Conservation (phyloP, 208 protist genomes). For the Trypanosoma brucei region DNA sequence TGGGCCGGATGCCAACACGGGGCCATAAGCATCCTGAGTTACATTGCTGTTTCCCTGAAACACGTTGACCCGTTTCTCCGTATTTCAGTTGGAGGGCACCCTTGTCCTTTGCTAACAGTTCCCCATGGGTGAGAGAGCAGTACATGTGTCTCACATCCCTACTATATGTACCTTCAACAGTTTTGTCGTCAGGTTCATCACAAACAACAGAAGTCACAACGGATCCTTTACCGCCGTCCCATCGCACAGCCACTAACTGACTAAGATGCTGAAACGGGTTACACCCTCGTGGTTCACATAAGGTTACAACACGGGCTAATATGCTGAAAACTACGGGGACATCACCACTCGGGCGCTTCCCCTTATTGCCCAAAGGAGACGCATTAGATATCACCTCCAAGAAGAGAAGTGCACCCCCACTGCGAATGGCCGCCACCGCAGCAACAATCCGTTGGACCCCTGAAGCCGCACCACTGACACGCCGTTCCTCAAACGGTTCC, state of each 20-base stretch:
- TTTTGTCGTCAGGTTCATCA: neutral
- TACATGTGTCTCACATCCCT: too few species aligned
- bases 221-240: conserved; percentile 8
- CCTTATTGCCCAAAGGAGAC: neutral
- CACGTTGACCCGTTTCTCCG: too few species aligned
- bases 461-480: neutral
- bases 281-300: neutral
- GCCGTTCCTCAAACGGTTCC: neutral
- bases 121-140: too few species aligned
- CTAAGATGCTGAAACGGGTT: conserved; percentile 6
- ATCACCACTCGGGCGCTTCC: neutral
- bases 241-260: conserved; percentile 3
- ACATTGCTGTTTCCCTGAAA: too few species aligned
- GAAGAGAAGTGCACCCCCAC: conserved; percentile 13
- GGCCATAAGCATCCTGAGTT: neutral
- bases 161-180: too few species aligned
- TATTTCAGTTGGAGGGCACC: too few species aligned
- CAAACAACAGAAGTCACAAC: conserved; percentile 6
- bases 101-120: too few species aligned
- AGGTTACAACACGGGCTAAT: neutral
- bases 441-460: conserved; percentile 7
- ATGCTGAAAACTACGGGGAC: neutral
- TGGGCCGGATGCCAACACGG: neutral
- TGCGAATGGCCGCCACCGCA: conserved; percentile 10
- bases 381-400: conserved; percentile 8